Evolutionary conservation across 257 asterid species (phyloP).

Genomic region (Solanum clarkiae): DNA sequence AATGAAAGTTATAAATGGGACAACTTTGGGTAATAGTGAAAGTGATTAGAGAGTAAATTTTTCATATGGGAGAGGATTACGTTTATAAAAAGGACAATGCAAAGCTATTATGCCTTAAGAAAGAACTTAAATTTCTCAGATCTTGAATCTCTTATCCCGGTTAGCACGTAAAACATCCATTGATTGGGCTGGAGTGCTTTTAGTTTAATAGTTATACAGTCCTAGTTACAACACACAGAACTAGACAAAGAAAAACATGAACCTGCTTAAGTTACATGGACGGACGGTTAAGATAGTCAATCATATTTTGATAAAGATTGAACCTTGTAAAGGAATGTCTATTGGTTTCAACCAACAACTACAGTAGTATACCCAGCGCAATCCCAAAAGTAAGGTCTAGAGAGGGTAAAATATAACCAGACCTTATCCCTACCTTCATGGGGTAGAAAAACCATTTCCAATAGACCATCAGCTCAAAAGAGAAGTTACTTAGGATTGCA

Average conservation of each 20-base stretch:
- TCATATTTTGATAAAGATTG: not conserved
- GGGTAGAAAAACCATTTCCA: not conserved
- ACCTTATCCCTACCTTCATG: not conserved
- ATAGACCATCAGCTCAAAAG: not conserved
- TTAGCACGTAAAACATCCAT: not conserved
- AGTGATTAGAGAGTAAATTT: not conserved
- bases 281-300: not conserved
- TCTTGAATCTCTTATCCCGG: not conserved
- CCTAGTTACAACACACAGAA: not conserved
- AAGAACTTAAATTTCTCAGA: not conserved
- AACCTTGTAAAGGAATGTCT: not conserved
- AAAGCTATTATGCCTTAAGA: not conserved
- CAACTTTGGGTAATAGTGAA: not conserved
- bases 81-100: not conserved
- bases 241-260: not conserved
- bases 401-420: not conserved
- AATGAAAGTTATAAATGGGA: not conserved
- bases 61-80: not conserved
- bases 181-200: not conserved
- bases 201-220: not conserved
- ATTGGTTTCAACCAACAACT: not conserved
- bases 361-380: not conserved
- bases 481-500: not conserved
- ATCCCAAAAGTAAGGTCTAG: not conserved
- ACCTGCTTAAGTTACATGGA: not conserved